Conservation (phyloP, 2,329 filamentous ascomycete genomes). For the Alternaria atra region DNA sequence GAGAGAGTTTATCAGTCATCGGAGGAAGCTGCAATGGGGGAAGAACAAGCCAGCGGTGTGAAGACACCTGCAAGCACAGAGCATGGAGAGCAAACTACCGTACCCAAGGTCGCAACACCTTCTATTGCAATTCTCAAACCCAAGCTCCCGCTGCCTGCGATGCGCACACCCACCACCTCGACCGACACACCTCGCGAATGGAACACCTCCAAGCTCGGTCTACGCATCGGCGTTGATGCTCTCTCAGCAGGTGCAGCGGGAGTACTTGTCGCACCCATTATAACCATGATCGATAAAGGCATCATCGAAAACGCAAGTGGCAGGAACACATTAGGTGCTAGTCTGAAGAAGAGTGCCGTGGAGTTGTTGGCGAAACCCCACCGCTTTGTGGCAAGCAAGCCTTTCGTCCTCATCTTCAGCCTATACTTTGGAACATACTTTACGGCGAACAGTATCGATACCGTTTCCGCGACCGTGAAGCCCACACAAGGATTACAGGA, state of each 20-base stretch:
- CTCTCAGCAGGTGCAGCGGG: slow-evolving; percentile 76
- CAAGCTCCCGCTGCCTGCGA: slow-evolving; percentile 11
- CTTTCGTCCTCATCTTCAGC: slow-evolving; percentile 71
- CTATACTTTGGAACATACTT: slow-evolving; percentile 91
- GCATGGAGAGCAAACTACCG: neutral
- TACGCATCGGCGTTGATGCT: slow-evolving; percentile 73
- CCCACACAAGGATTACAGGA: slow-evolving; percentile 70
- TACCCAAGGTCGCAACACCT: slow-evolving; percentile 5
- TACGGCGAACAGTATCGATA: slow-evolving; percentile 88
- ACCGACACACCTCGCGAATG: slow-evolving; percentile 54
- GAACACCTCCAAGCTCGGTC: slow-evolving; percentile 78
- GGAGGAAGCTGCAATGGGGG: slow-evolving; percentile 46
- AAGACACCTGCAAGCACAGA: slow-evolving; percentile 4
- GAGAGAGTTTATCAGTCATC: slow-evolving; percentile 36
- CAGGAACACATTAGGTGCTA: slow-evolving; percentile 66
- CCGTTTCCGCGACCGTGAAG: slow-evolving; percentile 70
- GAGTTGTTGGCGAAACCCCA: slow-evolving; percentile 69
- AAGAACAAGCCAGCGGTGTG: slow-evolving; percentile 24
- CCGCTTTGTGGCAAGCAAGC: slow-evolving; percentile 68
- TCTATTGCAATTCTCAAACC: slow-evolving; percentile 12
- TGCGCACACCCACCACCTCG: slow-evolving; percentile 5
- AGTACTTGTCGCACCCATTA: slow-evolving; percentile 80
- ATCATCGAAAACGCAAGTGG: slow-evolving; percentile 87
- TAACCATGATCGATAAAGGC: slow-evolving; percentile 83
- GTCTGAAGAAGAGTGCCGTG: slow-evolving; percentile 66